Conservation (phyloP, 78 protist species). For the Reticulomyxa filosa region DNA sequence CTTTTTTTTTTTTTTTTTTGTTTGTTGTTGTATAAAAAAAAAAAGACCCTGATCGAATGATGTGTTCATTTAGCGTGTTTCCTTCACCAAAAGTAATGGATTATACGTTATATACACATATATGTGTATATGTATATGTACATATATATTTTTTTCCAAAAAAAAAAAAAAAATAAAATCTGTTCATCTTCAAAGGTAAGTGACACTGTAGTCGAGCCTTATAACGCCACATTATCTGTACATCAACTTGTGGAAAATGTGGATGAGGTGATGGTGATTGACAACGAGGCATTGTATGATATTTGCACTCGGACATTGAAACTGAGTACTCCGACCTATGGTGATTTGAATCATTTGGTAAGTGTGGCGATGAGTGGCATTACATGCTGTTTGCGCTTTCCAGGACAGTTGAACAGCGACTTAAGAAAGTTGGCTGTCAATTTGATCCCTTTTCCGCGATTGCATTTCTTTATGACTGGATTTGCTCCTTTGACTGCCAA, state of each 20-base stretch:
- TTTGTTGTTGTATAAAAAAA: no score
- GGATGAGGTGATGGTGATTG: constrained; percentile 73
- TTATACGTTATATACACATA: no score
- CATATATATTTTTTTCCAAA: no score
- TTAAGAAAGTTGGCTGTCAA: constrained; percentile 92
- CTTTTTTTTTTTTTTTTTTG: no score
- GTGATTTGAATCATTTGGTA: constrained; percentile 83
- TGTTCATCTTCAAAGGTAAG: no score
- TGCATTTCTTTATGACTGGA: constrained; percentile 93
- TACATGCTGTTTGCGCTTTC: constrained; percentile 90
- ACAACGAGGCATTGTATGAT: constrained; percentile 90
- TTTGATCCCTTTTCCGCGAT: constrained; percentile 96
- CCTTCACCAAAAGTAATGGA: no score
- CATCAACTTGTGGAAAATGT: no score
- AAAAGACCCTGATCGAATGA: constrained; percentile 87
- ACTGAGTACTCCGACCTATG: constrained; percentile 71
- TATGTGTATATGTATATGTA: no score
- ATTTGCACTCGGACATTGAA: constrained; percentile 74
- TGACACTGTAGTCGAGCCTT: no score
- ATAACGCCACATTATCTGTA: no score
- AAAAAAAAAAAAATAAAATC: no score
- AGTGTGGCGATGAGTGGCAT: constrained; percentile 73
- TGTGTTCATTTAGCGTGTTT: no score
- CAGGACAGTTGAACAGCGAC: constrained; percentile 91
- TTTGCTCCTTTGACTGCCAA: constrained; percentile 81